Conservation (phyloP, 192 early-diverging fungal species). For the Helicostylum pulchrum region DNA sequence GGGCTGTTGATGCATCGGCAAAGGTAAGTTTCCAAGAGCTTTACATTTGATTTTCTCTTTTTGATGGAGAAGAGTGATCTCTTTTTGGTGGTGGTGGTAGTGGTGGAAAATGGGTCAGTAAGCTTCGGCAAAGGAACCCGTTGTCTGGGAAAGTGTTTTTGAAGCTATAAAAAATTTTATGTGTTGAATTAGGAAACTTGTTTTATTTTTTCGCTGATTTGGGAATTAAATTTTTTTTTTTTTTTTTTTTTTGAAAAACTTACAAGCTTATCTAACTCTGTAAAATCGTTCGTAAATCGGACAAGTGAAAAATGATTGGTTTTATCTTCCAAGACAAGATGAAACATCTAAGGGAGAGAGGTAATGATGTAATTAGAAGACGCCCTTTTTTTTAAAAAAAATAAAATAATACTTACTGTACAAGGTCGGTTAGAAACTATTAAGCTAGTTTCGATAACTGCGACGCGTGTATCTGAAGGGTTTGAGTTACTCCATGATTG, state of each 20-base stretch:
- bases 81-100: no score
- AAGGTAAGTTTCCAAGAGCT: constrained; percentile 48
- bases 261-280: constrained; percentile 30
- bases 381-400: no score
- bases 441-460: constrained; percentile 26
- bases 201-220: neutral
- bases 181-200: no score
- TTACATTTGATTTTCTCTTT: constrained; percentile 42
- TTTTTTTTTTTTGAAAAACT: neutral
- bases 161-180: neutral
- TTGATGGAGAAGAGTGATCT: neutral
- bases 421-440: constrained; percentile 2
- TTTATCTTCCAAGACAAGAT: constrained; percentile 33
- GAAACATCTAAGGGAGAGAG: no score
- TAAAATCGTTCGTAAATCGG: constrained; percentile 31
- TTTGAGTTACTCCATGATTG: no score
- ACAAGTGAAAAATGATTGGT: constrained; percentile 23
- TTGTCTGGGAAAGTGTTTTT: constrained; percentile 12
- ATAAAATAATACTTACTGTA: constrained; percentile 10
- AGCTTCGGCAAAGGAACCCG: constrained; percentile 6
- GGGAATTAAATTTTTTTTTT: neutral
- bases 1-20: constrained; percentile 40
- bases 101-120: neutral
- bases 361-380: no score
- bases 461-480: constrained; percentile 1